Evolutionary conservation across 2,329 filamentous ascomycete species (phyloP).

Genomic region (Diplodia seriata): DNA sequence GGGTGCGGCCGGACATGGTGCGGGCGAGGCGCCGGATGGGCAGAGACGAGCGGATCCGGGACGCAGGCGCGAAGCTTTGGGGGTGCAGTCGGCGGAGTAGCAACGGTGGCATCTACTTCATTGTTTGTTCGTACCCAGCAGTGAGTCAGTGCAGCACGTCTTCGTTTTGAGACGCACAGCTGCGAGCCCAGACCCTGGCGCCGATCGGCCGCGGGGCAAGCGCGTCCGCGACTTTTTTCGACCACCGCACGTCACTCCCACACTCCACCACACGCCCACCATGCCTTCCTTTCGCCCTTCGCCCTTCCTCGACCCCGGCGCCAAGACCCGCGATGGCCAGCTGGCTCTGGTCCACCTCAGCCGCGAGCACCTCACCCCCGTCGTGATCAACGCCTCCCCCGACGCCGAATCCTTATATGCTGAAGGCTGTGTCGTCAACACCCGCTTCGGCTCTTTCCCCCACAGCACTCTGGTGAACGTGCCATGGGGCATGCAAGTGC

Average conservation of each 20-base stretch:
- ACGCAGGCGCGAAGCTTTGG: slow-evolving; percentile 37
- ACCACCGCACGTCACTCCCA: slow-evolving; percentile 5
- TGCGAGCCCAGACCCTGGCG: slow-evolving; percentile 20
- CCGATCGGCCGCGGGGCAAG: slow-evolving; percentile 30
- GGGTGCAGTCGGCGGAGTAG: slow-evolving; percentile 31
- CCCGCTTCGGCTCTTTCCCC: slow-evolving; percentile 81
- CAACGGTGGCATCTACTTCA: slow-evolving; percentile 33
- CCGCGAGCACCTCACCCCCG: slow-evolving; percentile 81
- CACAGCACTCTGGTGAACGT: slow-evolving; percentile 66
- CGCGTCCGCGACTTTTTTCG: slow-evolving; percentile 30
- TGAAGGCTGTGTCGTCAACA: slow-evolving; percentile 72
- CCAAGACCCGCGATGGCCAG: slow-evolving; percentile 66
- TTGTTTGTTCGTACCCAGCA: slow-evolving; percentile 17
- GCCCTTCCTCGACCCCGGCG: slow-evolving; percentile 78
- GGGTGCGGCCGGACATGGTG: slow-evolving; percentile 44
- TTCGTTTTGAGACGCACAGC: slow-evolving; percentile 16
- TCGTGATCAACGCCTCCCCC: slow-evolving; percentile 59
- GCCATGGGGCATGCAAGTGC: slow-evolving; percentile 90
- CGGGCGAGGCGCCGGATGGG: slow-evolving; percentile 39
- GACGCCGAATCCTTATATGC: slow-evolving; percentile 49
- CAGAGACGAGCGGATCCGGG: slow-evolving; percentile 30
- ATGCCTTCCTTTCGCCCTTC: slow-evolving; percentile 55
- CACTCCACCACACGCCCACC: not conserved
- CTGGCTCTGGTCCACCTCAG: slow-evolving; percentile 88
- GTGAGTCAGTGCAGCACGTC: slow-evolving; percentile 28